Base-by-base conservation (phyloP, 768 basidiomycete species). In the Mycena maculata region DNA sequence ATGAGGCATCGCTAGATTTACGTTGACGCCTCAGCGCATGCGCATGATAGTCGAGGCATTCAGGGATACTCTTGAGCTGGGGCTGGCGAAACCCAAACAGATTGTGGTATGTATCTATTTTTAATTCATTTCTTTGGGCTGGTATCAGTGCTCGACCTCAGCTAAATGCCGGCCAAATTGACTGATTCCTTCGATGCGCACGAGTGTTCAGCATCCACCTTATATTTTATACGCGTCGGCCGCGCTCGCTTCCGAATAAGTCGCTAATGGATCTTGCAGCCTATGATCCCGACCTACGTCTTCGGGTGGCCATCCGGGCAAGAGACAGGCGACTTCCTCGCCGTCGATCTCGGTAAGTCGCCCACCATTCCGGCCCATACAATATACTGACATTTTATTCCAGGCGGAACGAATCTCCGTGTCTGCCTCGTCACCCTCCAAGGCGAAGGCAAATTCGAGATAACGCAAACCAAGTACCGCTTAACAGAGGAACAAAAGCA, bases 401-500 rank as follows among this genome's bases (percentile, higher is more conserved):
- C 65, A 94, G 93, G 94, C 56, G 96, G 96, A 36, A 99, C 97
- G 25, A 99, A 99, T 76, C 87, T 99, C n/a, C 95, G 98, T 47
- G 98, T 98, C 47, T 99, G 98, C 81, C 91, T 98, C 47, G 97
- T 99, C 54, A 93, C 90, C 30, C 83, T 99, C 2, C 89, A 92
- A 71, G 98, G 98, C 27, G 87, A 90, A 12, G 97, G 98, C 65
- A 96, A 97, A 83, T 99, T 99, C 77, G 96, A 98, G 80, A 92
- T 99, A 72, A 95, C 96, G 0, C 97, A 99, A 77, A 92, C 96
- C 38, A 99, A 99, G 79, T 99, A 98, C 80, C 92, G 96, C 55
- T 87, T 99, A 48, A 90, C 94, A 1, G 98, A 99, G 75, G 98
- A 98, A 74, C 98, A 99, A 78, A 99, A 99, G 79, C 95, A 98